Percentiles rank a stretch among this genome's conserved stretches.
Evolutionary conservation across 768 basidiomycete genomes (phyloP).

Genomic region (Leucosporidium scottii): DNA sequence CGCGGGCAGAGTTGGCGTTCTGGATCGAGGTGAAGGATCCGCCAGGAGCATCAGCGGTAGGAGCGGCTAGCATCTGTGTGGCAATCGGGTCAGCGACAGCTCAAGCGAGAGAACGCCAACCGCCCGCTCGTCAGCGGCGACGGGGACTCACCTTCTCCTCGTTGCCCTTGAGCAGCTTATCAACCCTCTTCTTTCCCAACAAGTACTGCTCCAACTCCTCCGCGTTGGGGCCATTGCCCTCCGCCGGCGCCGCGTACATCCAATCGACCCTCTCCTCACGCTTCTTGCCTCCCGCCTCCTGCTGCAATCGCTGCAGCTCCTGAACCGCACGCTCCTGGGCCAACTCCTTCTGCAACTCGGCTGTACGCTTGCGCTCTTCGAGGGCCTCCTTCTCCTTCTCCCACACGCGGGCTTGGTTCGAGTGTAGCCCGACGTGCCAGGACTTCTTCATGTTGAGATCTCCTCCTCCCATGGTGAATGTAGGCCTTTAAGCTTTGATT

Average conservation of each 20-base stretch:
- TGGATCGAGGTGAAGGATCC: slow-evolving; percentile 41
- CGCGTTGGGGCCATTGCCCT: slow-evolving; percentile 73
- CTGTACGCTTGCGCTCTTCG: slow-evolving; percentile 96
- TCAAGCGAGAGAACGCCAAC: background rate
- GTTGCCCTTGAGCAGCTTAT: slow-evolving; percentile 84
- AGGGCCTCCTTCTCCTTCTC: slow-evolving; percentile 95
- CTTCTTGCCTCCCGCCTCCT: slow-evolving; percentile 80
- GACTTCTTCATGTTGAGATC: slow-evolving; percentile 91
- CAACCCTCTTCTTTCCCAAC: slow-evolving; percentile 93
- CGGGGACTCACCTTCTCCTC: slow-evolving; percentile 59
- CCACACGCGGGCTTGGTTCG: slow-evolving; percentile 99
- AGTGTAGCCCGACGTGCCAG: slow-evolving; percentile 49
- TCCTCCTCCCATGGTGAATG: slow-evolving; percentile 50
- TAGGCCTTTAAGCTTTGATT: no score
- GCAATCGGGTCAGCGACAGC: background rate
- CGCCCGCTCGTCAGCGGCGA: no score
- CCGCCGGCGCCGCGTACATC: slow-evolving; percentile 99
- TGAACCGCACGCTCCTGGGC: slow-evolving; percentile 96
- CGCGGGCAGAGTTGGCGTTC: slow-evolving; percentile 82
- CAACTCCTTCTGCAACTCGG: slow-evolving; percentile 92
- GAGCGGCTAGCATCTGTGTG: slow-evolving; percentile 21
- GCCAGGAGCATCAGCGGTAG: background rate
- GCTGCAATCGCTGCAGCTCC: slow-evolving; percentile 90
- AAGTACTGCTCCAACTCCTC: slow-evolving; percentile 96
- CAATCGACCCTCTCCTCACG: slow-evolving; percentile 90